Evolutionary conservation across 352 stramenopile genomes (phyloP).

Genomic region (Plasmopara viticola): DNA sequence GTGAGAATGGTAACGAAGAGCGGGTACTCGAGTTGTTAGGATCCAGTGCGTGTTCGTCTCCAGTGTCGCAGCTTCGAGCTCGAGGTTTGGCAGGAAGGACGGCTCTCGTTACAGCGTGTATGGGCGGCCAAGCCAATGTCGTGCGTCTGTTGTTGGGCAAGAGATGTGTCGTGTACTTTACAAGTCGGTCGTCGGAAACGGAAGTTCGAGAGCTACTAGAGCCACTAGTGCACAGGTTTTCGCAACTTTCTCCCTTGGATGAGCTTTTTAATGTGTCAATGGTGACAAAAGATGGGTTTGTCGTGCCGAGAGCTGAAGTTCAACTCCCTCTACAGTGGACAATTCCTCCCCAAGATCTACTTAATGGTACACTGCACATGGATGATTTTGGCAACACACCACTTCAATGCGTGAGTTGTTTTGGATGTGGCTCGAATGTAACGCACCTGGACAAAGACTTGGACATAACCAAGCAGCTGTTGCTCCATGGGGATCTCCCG

Average conservation of each 20-base stretch:
- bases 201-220: slow-evolving; percentile 40
- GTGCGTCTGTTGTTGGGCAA: slow-evolving; percentile 63
- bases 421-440: slow-evolving; percentile 56
- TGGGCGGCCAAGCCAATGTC: slow-evolving; percentile 6
- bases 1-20: slow-evolving; percentile 81
- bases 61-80: no score
- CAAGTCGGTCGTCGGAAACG: slow-evolving; percentile 29
- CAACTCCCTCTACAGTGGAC: slow-evolving; percentile 35
- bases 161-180: slow-evolving; percentile 57
- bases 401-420: slow-evolving; percentile 72
- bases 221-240: slow-evolving; percentile 22
- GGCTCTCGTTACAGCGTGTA: no score
- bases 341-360: slow-evolving; percentile 38
- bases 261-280: slow-evolving; percentile 40
- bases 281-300: slow-evolving; percentile 36
- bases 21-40: slow-evolving; percentile 63
- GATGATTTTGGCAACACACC: slow-evolving; percentile 79
- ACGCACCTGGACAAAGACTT: slow-evolving; percentile 49
- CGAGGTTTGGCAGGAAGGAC: no score
- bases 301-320: slow-evolving; percentile 43
- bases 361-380: slow-evolving; percentile 40
- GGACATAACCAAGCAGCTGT: no score
- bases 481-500: no score
- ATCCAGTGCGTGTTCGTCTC: no score
- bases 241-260: not conserved